Evolutionary conservation across 2,329 filamentous ascomycete genomes (phyloP), one percentile per base, ranked within the genome.

Genomic region (Teratosphaeria destructans): DNA sequence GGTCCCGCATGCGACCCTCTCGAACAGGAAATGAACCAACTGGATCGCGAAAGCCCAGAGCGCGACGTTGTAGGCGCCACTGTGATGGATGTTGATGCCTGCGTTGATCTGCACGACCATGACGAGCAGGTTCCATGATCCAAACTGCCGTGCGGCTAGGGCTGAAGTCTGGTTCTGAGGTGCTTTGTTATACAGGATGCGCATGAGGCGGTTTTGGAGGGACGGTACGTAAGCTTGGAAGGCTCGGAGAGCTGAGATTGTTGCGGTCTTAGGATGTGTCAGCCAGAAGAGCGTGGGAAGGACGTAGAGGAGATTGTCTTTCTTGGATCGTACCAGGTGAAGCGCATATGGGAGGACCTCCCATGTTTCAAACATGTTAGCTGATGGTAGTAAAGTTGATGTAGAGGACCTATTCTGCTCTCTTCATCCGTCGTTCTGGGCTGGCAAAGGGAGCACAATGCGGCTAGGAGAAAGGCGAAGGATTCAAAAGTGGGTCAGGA

Each of bases 301-400:
- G 8, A n/a, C 23, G 23, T 26, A 32, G 19, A 29, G 29, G 4
- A 32, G 29, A 23, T 34, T 3, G 2, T 23, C 27, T 16, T 4
- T 4, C 23, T 11, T 32, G 5, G 7, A 10, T 32, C 39, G 12
- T 52, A 57, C 39, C 3, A 57, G 35, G 27, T 49, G 52, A 7
- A 57, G 56, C 19, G 34, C 39, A n/a, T 57, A 57, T 11, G 37
- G 37, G 14, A 57, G 27, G 16, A 57, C 37, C 32, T 57, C 56
- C 56, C 56, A 57, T 8, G 37, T 32, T 19, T 57, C 56, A 47
- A 54, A 61, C 59, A 54, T 61, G 52, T 29, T 26, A 19, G 43
- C 43, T 49, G 43, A 43, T 43, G 12, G 3, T n/a, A 5, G 12
- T 43, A 12, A 3, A 43, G 12, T 5, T 16, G 37, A 43, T 16